Evolutionary conservation across 306 rosid species (phyloP).

Genomic region (Glycine tomentella): DNA sequence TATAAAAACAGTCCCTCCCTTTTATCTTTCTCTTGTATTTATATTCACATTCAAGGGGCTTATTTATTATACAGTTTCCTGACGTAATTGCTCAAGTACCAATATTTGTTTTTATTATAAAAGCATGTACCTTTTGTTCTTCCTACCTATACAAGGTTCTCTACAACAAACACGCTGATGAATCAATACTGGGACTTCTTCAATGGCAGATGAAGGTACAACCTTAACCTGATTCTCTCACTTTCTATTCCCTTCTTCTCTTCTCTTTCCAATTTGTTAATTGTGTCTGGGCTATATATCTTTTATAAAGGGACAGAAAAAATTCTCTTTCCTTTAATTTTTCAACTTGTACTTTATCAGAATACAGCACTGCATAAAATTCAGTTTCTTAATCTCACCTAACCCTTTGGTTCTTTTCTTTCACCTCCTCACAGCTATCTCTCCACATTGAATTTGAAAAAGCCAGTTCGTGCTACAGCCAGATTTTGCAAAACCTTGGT

Average conservation of each 20-base stretch:
- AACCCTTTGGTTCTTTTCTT: constrained; percentile 45
- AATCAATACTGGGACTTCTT: constrained; percentile 36
- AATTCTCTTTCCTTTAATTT: constrained; percentile 19
- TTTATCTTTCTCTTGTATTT: constrained; percentile 30
- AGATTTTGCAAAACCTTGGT: constrained; percentile 42
- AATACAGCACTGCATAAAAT: constrained; percentile 21
- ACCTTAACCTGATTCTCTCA: constrained; percentile 34
- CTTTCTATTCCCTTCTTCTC: constrained; percentile 26
- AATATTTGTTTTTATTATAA: constrained; percentile 56
- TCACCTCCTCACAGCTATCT: constrained; percentile 51
- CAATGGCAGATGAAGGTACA: constrained; percentile 66
- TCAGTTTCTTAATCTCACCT: constrained; percentile 60
- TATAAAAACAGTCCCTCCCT: constrained; percentile 21
- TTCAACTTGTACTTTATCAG: not conserved
- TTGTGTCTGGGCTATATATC: not conserved
- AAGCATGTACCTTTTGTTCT: constrained; percentile 55
- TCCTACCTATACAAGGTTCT: constrained; percentile 55
- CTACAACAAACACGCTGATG: constrained; percentile 50
- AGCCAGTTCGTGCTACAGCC: constrained; percentile 41
- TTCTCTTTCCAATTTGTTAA: constrained; percentile 33
- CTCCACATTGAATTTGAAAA: constrained; percentile 50
- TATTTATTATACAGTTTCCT: constrained; percentile 46
- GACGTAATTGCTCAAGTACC: constrained; percentile 63
- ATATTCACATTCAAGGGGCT: not conserved
- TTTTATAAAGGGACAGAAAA: not conserved